Base-by-base conservation (phyloP, 768 basidiomycete species). In the Paxillus rubicundulus region DNA sequence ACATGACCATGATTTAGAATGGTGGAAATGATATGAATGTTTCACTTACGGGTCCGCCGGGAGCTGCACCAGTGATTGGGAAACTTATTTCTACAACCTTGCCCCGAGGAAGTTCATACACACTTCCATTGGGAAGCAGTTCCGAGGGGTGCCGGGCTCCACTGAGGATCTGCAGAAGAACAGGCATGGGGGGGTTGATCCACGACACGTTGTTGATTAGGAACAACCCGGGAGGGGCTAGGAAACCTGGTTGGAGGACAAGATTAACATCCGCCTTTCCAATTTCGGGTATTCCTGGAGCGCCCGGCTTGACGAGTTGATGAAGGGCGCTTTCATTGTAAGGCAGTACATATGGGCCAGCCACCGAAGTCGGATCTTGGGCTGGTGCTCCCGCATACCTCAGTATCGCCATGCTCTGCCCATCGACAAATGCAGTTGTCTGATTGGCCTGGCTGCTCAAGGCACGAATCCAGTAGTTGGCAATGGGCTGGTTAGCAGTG, bases 401-500 rank as follows among this genome's bases (percentile, higher is more conserved):
- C 34, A 84, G 61, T 49, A 84, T 80, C 3, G 80, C 82, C 42
- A 71, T 71, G 61, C 78, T 81, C 52, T 75, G 68, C 9, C 73
- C 74, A 18, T 64, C 67, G 27, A 58, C 40, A 51, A 76, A 68
- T 14, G 24, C 24, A 24, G 24, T 24, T 24, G 64, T 47, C 4
- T 68, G 55, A 27, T 54, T 51, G 7, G 53, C 63, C 59, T 45
- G 67, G 67, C 46, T 68, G 52, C n/a, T 74, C 66, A 43, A 64
- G 0, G 79, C 70, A 20, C 79, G 77, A 39, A 83, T 69, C 81
- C 81, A 85, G 61, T 84, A 85, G 59, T 82, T 85, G 4, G 64
- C 72, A 21, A 76, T 57, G 0, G 72, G 58, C 46, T 81, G 74
- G 55, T 80, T 65, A 13, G 81, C 77, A 9, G 63, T 70, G 14